Conservation (phyloP, 164 flowering plant species). For the Paratinospora sagittata region DNA sequence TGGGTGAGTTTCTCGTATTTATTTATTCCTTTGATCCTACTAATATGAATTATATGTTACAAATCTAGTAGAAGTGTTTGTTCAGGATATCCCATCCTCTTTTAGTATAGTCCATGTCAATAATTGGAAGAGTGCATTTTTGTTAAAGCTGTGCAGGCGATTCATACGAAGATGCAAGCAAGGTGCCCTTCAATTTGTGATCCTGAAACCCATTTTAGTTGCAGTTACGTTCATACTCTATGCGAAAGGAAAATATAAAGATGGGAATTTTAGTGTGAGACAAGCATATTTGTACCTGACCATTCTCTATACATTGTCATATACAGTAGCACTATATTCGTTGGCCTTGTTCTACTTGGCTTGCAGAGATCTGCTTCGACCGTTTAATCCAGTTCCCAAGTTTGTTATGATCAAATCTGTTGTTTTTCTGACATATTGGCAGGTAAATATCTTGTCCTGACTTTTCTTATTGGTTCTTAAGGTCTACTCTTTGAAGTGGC, state of each 20-base stretch:
- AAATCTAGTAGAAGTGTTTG: neutral
- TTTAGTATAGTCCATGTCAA: neutral
- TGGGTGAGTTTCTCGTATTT: constrained; percentile 52
- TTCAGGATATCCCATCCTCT: neutral
- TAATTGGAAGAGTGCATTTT: neutral
- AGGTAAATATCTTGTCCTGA: constrained; percentile 39
- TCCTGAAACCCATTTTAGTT: constrained; percentile 85
- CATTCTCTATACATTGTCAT: constrained; percentile 83
- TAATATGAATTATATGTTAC: neutral
- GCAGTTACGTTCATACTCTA: constrained; percentile 74
- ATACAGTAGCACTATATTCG: constrained; percentile 83
- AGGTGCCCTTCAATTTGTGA: constrained; percentile 95
- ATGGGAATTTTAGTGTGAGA: constrained; percentile 81
- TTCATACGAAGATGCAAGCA: constrained; percentile 96
- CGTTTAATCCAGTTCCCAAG: constrained; percentile 95
- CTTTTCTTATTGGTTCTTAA: neutral
- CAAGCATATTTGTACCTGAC: constrained; percentile 86
- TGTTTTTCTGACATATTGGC: constrained; percentile 97
- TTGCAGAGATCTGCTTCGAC: constrained; percentile 86
- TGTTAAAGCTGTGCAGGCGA: constrained; percentile 47
- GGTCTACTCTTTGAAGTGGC: neutral
- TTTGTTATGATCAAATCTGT: constrained; percentile 87
- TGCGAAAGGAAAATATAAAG: constrained; percentile 86
- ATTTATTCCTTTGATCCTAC: neutral
- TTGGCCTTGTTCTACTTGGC: constrained; percentile 92